Conservation (phyloP, 2,329 filamentous ascomycete species). For the Epichloe gansuensis region DNA sequence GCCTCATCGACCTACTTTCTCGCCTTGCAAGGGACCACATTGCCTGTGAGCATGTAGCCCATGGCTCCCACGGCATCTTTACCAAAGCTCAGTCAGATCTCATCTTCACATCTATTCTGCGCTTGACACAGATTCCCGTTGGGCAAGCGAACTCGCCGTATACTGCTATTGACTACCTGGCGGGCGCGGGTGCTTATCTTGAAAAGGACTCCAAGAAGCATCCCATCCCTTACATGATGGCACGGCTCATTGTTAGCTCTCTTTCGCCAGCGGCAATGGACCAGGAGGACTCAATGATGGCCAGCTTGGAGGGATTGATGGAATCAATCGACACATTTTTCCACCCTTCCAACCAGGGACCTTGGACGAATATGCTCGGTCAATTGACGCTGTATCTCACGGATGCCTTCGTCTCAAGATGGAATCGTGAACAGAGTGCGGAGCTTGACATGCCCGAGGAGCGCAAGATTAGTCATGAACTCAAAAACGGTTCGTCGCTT, state of each 20-base stretch:
- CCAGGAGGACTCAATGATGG: conserved; percentile 65
- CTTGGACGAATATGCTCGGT: conserved; percentile 80
- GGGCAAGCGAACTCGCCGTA: conserved; percentile 93
- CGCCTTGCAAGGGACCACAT: conserved; percentile 77
- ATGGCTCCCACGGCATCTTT: conserved; percentile 81
- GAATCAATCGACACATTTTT: conserved; percentile 97
- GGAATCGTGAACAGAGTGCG: conserved; percentile 88
- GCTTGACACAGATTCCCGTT: conserved; percentile 88
- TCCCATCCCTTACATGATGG: conserved; percentile 82
- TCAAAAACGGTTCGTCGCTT: conserved; percentile 85
- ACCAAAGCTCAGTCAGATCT: conserved; percentile 83
- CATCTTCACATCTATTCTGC: conserved; percentile 82
- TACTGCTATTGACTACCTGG: conserved; percentile 68
- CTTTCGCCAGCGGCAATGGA: conserved; percentile 74
- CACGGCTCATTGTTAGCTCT: conserved; percentile 86
- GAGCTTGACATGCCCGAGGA: conserved; percentile 80
- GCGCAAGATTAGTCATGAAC: conserved; percentile 62
- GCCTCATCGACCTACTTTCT: conserved; percentile 83
- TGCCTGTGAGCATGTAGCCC: conserved; percentile 60
- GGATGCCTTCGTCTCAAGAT: conserved; percentile 93
- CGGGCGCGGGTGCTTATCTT: conserved; percentile 73
- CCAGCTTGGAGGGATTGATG: conserved; percentile 79
- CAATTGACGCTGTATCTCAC: conserved; percentile 87
- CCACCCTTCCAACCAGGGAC: conserved; percentile 90
- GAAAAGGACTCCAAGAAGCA: conserved; percentile 92